Evolutionary conservation across 768 basidiomycete genomes (phyloP).

Genomic region (Russula vinacea): DNA sequence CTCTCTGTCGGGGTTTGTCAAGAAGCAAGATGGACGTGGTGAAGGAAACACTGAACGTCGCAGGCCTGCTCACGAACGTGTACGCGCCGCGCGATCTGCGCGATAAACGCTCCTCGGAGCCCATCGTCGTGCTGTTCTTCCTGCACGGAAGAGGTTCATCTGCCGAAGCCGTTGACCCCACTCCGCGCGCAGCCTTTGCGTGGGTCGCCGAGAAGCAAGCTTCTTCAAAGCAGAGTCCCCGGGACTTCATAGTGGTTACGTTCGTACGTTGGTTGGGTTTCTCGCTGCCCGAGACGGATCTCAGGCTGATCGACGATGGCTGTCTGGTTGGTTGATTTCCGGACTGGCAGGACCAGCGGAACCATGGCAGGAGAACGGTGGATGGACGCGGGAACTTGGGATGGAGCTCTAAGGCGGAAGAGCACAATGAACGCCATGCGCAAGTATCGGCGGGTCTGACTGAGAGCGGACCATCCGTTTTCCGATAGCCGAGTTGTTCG

Average conservation of each 20-base stretch:
- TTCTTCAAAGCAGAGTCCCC: slow-evolving; percentile 27
- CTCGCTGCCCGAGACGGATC: background rate
- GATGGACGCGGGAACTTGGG: slow-evolving; percentile 40
- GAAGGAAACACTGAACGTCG: slow-evolving; percentile 33
- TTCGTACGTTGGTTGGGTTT: slow-evolving; percentile 42
- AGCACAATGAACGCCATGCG: slow-evolving; percentile 46
- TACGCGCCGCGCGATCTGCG: slow-evolving; percentile 30
- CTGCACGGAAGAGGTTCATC: slow-evolving; percentile 47
- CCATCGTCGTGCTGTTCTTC: slow-evolving; percentile 43
- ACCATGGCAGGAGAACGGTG: slow-evolving; percentile 47
- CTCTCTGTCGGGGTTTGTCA: background rate
- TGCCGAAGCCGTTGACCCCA: slow-evolving; percentile 35
- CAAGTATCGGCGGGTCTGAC: slow-evolving; percentile 33
- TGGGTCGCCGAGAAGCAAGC: slow-evolving; percentile 30
- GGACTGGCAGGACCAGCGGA: slow-evolving; percentile 48
- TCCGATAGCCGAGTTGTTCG: background rate
- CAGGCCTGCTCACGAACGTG: slow-evolving; percentile 35
- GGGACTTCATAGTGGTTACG: slow-evolving; percentile 48
- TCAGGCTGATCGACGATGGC: no score
- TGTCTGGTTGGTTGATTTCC: no score
- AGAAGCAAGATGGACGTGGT: background rate
- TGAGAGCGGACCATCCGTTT: background rate
- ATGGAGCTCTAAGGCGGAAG: slow-evolving; percentile 37
- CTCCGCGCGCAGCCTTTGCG: slow-evolving; percentile 39
- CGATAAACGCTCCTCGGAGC: slow-evolving; percentile 8